Base-by-base conservation (phyloP, 2,329 filamentous ascomycete species). In the Ambrosiella beaveri region DNA sequence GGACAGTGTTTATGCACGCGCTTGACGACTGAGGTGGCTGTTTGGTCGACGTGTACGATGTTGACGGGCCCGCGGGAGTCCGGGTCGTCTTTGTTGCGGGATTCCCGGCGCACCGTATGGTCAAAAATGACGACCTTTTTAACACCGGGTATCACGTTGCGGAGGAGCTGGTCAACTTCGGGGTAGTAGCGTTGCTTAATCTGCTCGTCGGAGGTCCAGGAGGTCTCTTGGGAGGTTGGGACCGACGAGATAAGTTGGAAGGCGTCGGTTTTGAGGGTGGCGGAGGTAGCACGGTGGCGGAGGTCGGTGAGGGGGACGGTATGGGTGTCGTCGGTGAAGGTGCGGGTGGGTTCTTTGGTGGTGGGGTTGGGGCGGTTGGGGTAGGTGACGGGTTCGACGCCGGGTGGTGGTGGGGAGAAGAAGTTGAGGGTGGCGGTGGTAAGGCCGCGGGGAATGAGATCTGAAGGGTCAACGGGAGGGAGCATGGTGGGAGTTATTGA, bases 1-100 rank as follows among this genome's bases (percentile, higher is more conserved):
- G 78, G 71, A 57, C 88, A 73, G 68, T 90, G 87, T 1, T 77
- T 72, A 12, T 73, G 72, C 1, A 95, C 85, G 53, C 88, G 84
- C 67, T 79, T 74, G 8, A 71, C 75, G 0, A 85, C 82, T 0
- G 85, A 84, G 13, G 68, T 68, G 6, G 77, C 70, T 0, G 88
- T 93, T 70, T 95, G 89, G 68, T 95, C 89, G 62, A 95, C 85
- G 69, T 95, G 89, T 0, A 86, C 86, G 45, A 78, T 70, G 11
- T 74, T 79, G 0, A 94, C 88, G 1, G 89, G 88, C 1, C 72
- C 74, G 53, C 88, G 79, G 0, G 85, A 78, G 57, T 73, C 69
- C 0, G 81, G 76, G 1, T 70, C 67, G 5, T 13, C 7, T 13
- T 15, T 13, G 19, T 47, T 17, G 7, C 44, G 11, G 9, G n/a